phyloP scores from a whole-genome alignment of 148 eudicot species.

The Nyssa sinensis region DNA sequence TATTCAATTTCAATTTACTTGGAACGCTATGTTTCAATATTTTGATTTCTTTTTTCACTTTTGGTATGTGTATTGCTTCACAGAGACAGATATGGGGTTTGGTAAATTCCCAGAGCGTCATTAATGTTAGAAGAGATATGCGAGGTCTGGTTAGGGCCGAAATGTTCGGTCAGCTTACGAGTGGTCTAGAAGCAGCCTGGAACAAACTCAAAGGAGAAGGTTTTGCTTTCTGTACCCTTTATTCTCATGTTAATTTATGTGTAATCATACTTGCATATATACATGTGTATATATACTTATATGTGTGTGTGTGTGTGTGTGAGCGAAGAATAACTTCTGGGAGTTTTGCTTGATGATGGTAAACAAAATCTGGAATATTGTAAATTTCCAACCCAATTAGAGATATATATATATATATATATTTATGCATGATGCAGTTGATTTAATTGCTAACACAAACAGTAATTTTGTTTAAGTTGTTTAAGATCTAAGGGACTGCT shows the following conservation, averaged over 20 bases:
- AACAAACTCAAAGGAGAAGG: slow-evolving; percentile 94
- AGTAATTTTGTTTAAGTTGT: no score
- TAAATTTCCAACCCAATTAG: no score
- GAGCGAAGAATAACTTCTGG: no score
- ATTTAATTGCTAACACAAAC: no score
- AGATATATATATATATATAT: background rate
- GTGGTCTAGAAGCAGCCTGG: slow-evolving; percentile 96
- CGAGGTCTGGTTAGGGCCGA: slow-evolving; percentile 63
- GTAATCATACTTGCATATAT: no score
- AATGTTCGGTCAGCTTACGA: slow-evolving; percentile 92
- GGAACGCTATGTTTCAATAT: no score
- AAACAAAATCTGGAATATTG: no score
- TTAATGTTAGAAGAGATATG: slow-evolving; percentile 34
- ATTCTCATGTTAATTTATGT: background rate
- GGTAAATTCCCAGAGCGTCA: slow-evolving; percentile 44
- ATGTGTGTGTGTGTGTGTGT: no score
- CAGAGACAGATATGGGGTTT: slow-evolving; percentile 74
- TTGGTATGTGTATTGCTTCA: background rate
- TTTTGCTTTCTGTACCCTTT: slow-evolving; percentile 14
- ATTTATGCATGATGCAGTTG: no score
- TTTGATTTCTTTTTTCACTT: no score
- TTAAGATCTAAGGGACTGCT: no score
- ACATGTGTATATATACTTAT: no score
- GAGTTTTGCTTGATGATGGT: background rate
- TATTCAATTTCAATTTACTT: background rate